phyloP scores from a whole-genome alignment of 2,329 filamentous ascomycete species.

The Fusarium sp. region DNA sequence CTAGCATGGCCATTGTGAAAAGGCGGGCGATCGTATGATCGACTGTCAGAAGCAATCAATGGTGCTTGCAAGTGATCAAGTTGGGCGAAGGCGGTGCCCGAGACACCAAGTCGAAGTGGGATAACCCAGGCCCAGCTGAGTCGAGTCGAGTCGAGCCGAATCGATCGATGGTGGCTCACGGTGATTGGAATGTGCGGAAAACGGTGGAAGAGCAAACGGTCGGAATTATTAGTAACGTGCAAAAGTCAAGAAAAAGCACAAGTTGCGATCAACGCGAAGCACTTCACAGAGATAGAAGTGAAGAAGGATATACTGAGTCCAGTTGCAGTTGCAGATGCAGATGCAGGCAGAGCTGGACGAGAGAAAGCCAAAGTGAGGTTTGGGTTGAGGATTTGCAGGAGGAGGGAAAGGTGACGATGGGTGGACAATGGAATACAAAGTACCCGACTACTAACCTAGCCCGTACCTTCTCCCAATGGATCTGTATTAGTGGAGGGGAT shows the following conservation, averaged over 20 bases:
- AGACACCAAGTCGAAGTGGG: conserved; percentile 39
- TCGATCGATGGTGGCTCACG: conserved; percentile 31
- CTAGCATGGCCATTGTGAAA: conserved; percentile 77
- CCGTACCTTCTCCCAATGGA: too few relatives aligned
- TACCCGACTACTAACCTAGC: conserved; percentile 17
- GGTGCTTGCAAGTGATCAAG: conserved; percentile 4
- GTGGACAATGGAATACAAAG: conserved; percentile 36
- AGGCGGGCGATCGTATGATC: conserved; percentile 14
- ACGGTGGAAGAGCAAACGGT: not conserved
- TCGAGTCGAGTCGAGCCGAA: conserved; percentile 31
- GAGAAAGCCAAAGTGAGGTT: conserved; percentile 20
- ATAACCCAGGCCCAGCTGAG: conserved; percentile 41
- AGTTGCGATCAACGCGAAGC: conserved; percentile 44
- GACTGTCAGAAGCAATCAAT: conserved; percentile 4
- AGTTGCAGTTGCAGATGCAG: not conserved
- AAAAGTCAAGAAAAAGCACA: conserved; percentile 25
- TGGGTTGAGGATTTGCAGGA: conserved; percentile 19
- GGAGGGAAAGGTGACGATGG: conserved; percentile 34
- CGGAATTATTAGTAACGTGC: conserved; percentile 41
- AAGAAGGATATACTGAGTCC: conserved; percentile 22
- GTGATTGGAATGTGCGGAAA: conserved; percentile 23
- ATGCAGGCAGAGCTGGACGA: not conserved
- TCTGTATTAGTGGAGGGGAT: conserved; percentile 22
- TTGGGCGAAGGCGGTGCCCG: conserved; percentile 21
- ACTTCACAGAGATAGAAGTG: conserved; percentile 31